Evolutionary conservation across 2,329 filamentous ascomycete genomes (phyloP).

Genomic region (Pseudocercospora vitis): DNA sequence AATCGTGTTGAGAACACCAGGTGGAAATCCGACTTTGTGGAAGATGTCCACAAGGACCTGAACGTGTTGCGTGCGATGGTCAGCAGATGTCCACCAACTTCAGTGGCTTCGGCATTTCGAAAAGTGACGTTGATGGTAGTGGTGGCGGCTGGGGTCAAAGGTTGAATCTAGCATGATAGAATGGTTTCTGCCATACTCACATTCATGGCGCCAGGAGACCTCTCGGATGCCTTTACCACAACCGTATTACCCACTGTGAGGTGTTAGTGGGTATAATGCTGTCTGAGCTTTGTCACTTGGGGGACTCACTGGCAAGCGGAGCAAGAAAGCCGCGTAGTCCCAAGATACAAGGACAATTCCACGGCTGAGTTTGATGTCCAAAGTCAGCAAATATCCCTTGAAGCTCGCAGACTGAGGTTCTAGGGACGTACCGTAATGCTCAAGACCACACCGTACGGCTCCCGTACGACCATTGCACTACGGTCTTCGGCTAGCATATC

Average conservation of each 20-base stretch:
- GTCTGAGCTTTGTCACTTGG: background rate
- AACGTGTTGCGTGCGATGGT: no score
- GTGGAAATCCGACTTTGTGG: conserved; percentile 66
- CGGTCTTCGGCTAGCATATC: conserved; percentile 54
- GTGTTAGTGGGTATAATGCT: conserved; percentile 9
- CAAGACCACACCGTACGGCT: conserved; percentile 75
- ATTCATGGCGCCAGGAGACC: conserved; percentile 65
- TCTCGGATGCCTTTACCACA: conserved; percentile 69
- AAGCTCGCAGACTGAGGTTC: background rate
- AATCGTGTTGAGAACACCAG: conserved; percentile 70
- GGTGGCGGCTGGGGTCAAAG: no score
- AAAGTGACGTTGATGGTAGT: no score
- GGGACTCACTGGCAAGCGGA: conserved; percentile 53
- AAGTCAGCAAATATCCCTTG: background rate
- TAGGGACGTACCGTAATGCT: conserved; percentile 53
- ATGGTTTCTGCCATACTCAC: no score
- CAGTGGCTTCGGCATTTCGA: no score
- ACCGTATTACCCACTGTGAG: conserved; percentile 65
- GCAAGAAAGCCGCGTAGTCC: conserved; percentile 51
- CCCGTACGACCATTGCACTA: conserved; percentile 60
- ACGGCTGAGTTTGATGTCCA: conserved; percentile 50
- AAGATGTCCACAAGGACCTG: conserved; percentile 51
- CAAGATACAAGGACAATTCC: conserved; percentile 61
- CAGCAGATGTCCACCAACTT: no score
- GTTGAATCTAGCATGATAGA: no score